These are phyloP conservation scores for Suzukiozyma palmioleophila DNA, from an alignment of 1,139 yeast species.

Conservation along the genomic window DNA sequence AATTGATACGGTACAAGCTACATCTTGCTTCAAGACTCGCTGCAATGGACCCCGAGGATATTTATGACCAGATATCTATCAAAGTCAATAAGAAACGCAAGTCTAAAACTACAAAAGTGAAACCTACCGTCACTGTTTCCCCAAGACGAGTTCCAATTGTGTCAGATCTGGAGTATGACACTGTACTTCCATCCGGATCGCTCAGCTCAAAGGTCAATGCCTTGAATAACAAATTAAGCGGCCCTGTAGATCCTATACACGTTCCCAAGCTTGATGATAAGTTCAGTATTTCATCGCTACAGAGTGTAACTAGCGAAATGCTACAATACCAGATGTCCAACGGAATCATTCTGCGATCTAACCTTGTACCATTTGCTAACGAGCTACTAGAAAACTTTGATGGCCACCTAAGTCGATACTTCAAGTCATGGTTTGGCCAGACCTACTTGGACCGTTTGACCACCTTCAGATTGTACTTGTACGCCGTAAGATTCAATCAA, in stretches of 20 bases:
- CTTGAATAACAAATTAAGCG: background rate
- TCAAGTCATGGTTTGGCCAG: background rate
- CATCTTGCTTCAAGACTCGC: too few species aligned
- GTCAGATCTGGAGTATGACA: background rate
- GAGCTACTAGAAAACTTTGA: background rate
- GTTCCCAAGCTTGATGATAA: background rate
- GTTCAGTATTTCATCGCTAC: background rate
- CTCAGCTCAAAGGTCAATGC: background rate
- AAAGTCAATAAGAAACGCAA: background rate
- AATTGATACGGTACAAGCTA: too few species aligned
- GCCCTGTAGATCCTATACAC: background rate
- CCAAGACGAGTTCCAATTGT: background rate
- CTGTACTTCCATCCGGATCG: background rate
- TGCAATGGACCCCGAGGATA: background rate
- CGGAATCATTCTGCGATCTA: background rate
- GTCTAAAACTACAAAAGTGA: background rate
- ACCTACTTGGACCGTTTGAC: background rate
- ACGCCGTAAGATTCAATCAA: background rate
- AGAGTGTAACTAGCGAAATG: background rate
- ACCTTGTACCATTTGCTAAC: background rate
- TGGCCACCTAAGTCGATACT: background rate
- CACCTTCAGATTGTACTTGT: constrained; percentile 1
- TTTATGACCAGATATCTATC: constrained; percentile 1
- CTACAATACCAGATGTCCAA: background rate
- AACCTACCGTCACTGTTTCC: background rate